Conservation (phyloP, 352 stramenopile genomes). For the Pythium aristosporum region DNA sequence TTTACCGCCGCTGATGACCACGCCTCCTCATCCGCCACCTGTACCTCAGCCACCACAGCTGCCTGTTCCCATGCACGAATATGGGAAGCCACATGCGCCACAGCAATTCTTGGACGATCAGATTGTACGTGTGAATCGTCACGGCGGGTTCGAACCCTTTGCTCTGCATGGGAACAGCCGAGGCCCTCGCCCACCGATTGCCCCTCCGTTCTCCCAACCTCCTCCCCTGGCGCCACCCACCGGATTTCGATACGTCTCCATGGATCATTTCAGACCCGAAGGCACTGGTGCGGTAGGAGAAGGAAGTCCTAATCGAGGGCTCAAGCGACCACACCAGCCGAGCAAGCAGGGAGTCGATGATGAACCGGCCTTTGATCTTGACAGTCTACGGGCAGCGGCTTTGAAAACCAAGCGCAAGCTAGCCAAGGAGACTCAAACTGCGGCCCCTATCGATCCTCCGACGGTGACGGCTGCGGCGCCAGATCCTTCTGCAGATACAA, state of each 20-base stretch:
- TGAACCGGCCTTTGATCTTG: constrained; percentile 43
- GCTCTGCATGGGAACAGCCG: constrained; percentile 1
- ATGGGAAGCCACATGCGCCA: constrained; percentile 5
- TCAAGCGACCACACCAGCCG: constrained; percentile 6
- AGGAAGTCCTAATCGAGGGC: not conserved
- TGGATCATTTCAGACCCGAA: constrained; percentile 2
- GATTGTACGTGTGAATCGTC: constrained; percentile 72
- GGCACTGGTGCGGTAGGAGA: not conserved
- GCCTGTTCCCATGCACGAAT: not conserved
- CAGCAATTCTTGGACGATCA: constrained; percentile 46
- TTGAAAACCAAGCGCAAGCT: constrained; percentile 51
- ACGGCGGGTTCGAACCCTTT: constrained; percentile 61
- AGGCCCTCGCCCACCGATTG: constrained; percentile 8
- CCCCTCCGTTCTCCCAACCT: not conserved
- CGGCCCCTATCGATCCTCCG: not conserved
- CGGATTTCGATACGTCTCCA: constrained; percentile 20
- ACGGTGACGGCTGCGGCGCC: not conserved
- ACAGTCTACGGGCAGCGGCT: constrained; percentile 64
- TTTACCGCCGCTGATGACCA: constrained; percentile 10
- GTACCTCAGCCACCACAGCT: constrained; percentile 2
- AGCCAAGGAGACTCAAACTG: not conserved
- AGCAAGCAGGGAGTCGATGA: not conserved
- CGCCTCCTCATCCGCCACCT: not conserved
- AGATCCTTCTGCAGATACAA: not conserved
- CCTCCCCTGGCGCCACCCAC: constrained; percentile 2